phyloP scores from a whole-genome alignment of 2,329 filamentous ascomycete genomes.

The Ophiostoma sp. region DNA sequence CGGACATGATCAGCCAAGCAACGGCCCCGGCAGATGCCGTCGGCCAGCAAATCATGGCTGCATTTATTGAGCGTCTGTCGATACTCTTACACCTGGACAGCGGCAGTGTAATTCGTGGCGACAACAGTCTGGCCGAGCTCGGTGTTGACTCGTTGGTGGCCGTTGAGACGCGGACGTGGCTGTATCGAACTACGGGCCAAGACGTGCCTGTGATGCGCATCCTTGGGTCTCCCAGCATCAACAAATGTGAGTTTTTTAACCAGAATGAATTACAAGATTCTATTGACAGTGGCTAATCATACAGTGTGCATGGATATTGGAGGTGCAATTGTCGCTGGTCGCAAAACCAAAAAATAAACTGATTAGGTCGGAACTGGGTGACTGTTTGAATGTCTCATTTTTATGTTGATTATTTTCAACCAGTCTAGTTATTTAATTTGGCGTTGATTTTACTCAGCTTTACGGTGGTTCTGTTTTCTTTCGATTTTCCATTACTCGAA shows the following conservation, averaged over 20 bases:
- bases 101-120: slow-evolving; percentile 29
- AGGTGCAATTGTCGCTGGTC: not conserved
- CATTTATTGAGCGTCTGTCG: slow-evolving; percentile 33
- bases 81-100: slow-evolving; percentile 32
- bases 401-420: not conserved
- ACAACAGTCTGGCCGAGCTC: slow-evolving; percentile 36
- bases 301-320: slow-evolving; percentile 8
- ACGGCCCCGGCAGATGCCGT: slow-evolving; percentile 27
- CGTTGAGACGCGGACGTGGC: slow-evolving; percentile 43
- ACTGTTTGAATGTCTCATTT: not conserved
- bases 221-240: slow-evolving; percentile 34
- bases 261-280: not conserved
- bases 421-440: too few species aligned
- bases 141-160: slow-evolving; percentile 41
- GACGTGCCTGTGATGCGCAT: slow-evolving; percentile 46
- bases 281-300: not conserved
- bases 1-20: slow-evolving; percentile 22
- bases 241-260: slow-evolving; percentile 21
- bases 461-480: too few species aligned
- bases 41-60: slow-evolving; percentile 28
- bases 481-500: too few species aligned
- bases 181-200: slow-evolving; percentile 38
- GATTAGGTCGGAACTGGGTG: not conserved
- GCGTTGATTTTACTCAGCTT: too few species aligned
- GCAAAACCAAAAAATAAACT: too few species aligned